These are phyloP conservation scores for Puccinia polysora DNA, from an alignment of 1,284 basidiomycete species.

Conservation along the genomic window DNA sequence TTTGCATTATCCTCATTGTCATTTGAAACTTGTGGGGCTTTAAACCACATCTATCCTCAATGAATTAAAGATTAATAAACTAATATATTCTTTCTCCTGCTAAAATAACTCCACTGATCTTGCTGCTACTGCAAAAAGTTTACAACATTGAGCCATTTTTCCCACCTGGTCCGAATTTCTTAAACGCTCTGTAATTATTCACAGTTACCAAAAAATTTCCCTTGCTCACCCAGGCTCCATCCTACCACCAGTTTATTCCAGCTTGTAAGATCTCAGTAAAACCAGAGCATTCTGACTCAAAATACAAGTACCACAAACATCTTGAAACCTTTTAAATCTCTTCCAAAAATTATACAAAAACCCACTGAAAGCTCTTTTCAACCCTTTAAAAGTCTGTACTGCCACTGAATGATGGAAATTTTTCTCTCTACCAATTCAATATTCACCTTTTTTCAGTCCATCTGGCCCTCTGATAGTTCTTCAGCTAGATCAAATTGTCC, in stretches of 20 bases:
- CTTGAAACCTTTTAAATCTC: not conserved
- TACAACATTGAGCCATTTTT: too few species aligned
- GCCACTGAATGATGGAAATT: not conserved
- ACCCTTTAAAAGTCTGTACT: not conserved
- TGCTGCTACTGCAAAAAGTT: too few species aligned
- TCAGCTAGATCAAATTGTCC: not conserved
- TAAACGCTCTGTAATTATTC: not conserved
- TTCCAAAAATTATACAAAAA: not conserved
- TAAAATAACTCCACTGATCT: too few species aligned
- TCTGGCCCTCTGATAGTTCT: not conserved
- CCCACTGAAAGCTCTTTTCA: not conserved
- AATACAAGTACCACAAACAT: constrained; percentile 8
- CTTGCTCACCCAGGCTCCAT: constrained; percentile 9
- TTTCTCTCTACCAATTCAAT: not conserved
- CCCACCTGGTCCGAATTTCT: too few species aligned
- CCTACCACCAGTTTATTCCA: constrained; percentile 8
- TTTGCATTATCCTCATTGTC: too few species aligned
- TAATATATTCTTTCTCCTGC: too few species aligned
- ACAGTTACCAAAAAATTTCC: constrained; percentile 6
- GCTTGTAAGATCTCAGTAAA: not conserved
- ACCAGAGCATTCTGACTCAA: constrained; percentile 3
- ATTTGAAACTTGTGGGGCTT: too few species aligned
- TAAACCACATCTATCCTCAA: too few species aligned
- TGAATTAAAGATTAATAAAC: too few species aligned
- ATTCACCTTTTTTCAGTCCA: not conserved